Evolutionary conservation across 257 asterid genomes (phyloP).

Genomic region (Anisodus acutangulus): DNA sequence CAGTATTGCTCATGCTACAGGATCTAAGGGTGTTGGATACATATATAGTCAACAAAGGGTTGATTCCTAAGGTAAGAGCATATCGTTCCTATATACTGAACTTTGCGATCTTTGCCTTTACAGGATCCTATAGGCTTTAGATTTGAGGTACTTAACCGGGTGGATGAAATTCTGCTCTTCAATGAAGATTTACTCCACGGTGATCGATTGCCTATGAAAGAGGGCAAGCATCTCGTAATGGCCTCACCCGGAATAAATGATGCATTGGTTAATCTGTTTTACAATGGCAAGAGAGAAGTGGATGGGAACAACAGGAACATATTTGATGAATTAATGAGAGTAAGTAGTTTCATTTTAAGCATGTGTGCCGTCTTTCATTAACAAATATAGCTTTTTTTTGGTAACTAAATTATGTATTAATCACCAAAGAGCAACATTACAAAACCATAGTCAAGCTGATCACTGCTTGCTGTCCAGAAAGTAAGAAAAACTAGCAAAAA

Average conservation of each 20-base stretch:
- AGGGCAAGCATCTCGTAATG: neutral
- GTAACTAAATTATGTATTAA: no score
- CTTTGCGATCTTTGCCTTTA: no score
- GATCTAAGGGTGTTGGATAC: no score
- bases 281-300: neutral
- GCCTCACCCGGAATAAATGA: neutral
- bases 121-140: neutral
- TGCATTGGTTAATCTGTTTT: neutral
- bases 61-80: no score
- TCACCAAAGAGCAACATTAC: no score
- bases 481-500: no score
- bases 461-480: no score
- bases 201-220: neutral
- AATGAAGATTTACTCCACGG: neutral
- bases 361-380: neutral
- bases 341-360: neutral
- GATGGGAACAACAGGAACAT: neutral
- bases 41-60: no score
- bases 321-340: neutral
- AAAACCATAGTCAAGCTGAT: no score
- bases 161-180: neutral
- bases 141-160: neutral
- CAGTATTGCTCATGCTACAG: no score
- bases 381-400: no score
- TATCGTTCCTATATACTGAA: no score